A percentile compares a stretch with the other conserved stretches of the same genome.
Conservation (phyloP, 2,329 filamentous ascomycete species). For the Apiospora koreana region DNA sequence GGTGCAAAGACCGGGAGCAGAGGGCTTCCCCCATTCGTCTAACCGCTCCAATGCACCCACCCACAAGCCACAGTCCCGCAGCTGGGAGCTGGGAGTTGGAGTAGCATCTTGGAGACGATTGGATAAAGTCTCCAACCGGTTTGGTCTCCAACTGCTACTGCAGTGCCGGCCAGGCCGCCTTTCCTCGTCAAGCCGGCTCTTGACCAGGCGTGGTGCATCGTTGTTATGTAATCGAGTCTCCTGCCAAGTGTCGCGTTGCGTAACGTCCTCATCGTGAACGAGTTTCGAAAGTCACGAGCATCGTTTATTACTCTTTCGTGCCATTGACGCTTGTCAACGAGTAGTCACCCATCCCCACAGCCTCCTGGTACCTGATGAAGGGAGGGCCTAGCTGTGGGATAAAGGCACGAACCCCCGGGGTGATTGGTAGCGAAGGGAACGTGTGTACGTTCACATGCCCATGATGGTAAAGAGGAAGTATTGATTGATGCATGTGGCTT, state of each 20-base stretch:
- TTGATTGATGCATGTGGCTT: neutral
- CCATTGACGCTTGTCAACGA: neutral
- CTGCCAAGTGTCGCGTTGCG: neutral
- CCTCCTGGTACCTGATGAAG: neutral
- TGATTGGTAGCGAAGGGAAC: neutral
- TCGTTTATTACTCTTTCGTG: neutral
- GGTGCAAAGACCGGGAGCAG: neutral
- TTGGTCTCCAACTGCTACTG: neutral
- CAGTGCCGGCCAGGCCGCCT: neutral
- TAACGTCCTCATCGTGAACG: neutral
- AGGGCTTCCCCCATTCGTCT: neutral
- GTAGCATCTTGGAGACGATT: neutral
- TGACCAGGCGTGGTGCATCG: neutral
- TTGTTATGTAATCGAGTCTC: conserved; percentile 5
- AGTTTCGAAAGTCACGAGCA: neutral
- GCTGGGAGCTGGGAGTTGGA: neutral
- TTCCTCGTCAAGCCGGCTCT: neutral
- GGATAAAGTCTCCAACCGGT: neutral
- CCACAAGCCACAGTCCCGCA: neutral
- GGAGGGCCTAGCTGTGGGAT: neutral
- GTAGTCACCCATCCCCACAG: neutral
- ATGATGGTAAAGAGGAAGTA: neutral
- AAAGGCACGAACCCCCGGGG: neutral
- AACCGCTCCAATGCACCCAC: neutral
- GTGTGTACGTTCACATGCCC: neutral